Evolutionary conservation across 2,329 filamentous ascomycete genomes (phyloP), one percentile per base, ranked within the genome.

Genomic region (Epichloe brachyelytri): DNA sequence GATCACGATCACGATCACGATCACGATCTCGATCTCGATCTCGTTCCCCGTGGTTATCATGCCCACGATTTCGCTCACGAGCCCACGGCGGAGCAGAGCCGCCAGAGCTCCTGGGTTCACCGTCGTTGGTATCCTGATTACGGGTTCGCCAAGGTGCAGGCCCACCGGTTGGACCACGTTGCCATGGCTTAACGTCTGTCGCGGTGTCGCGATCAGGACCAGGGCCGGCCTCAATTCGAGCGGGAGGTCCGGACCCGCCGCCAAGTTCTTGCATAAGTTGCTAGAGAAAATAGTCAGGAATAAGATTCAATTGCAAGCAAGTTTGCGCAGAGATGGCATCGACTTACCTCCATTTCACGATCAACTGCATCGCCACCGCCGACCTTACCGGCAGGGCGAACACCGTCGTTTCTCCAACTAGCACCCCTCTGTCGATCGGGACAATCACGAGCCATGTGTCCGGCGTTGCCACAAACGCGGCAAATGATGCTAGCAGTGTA

Each of bases 401-500:
- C 22, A 55, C 69, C 51, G 37, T 86, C 82, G 63, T 95, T 95
- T 62, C 93, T 89, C 88, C 88, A 96, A 68, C 86, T 90, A 44
- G 84, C 82, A 61, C 93, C 93, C 64, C 87, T 83, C 73, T 93
- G 87, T 65, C 93, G 79, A 64, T 98, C 93, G 44, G 91, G 89
- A 79, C 93, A 98, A 71, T 98, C 93, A 60, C 91, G 85, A 59
- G 90, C 93, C 89, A 98, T 96, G 62, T 98, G 93, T 19, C 93
- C 93, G 57, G 93, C 90, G 66, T 97, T 96, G 59, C 93, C 93
- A 72, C 93, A 98, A 61, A 96, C 86, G 62, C 91, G 90, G 72
- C 93, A 98, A 65, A 98, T 97, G 67, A 98, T 97, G 71, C 89
- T 97, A 62, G 93, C 90, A n/a, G 93, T 98, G 71, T 86, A 97